Conservation (phyloP, 2,329 filamentous ascomycete species). For the Penicillium frequentans region DNA sequence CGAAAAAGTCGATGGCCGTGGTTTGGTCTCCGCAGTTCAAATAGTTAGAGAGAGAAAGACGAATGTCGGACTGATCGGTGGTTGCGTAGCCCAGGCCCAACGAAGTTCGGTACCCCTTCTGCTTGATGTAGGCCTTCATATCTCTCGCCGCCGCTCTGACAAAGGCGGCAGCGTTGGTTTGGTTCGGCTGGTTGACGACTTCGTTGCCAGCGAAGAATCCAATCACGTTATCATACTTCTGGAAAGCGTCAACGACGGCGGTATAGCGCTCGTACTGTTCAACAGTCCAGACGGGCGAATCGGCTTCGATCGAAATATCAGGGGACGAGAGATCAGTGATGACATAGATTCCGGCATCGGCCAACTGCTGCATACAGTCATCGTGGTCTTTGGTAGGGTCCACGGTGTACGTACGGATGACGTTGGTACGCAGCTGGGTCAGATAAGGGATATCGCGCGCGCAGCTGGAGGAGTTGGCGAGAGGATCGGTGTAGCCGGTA, state of each 20-base stretch:
- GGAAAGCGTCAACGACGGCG: slow-evolving; percentile 54
- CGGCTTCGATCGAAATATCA: slow-evolving; percentile 77
- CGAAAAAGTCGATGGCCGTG: slow-evolving; percentile 66
- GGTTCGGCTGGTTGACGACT: slow-evolving; percentile 84
- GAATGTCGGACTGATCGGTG: no score
- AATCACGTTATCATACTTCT: slow-evolving; percentile 88
- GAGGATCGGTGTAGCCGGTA: slow-evolving; percentile 71
- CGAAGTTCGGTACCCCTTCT: slow-evolving; percentile 65
- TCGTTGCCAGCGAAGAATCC: slow-evolving; percentile 99
- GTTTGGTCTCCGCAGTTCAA: no score
- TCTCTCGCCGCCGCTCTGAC: slow-evolving; percentile 98
- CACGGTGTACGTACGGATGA: slow-evolving; percentile 92
- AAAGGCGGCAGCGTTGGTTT: slow-evolving; percentile 86
- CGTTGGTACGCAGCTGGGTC: slow-evolving; percentile 78
- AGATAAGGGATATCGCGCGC: slow-evolving; percentile 83
- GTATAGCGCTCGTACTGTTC: no score
- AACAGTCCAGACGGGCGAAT: slow-evolving; percentile 39
- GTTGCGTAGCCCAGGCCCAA: no score
- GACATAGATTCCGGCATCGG: slow-evolving; percentile 89
- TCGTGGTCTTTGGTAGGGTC: slow-evolving; percentile 76
- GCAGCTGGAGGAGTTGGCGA: slow-evolving; percentile 71
- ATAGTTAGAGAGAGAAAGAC: no score
- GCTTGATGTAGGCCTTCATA: slow-evolving; percentile 89
- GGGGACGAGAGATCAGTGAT: slow-evolving; percentile 88
- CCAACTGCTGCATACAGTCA: slow-evolving; percentile 79